A percentile compares a stretch with the other conserved stretches of the same genome.
These are phyloP conservation scores for Schizonepeta tenuifolia DNA, from an alignment of 257 asterid species.

Conservation along the genomic window DNA sequence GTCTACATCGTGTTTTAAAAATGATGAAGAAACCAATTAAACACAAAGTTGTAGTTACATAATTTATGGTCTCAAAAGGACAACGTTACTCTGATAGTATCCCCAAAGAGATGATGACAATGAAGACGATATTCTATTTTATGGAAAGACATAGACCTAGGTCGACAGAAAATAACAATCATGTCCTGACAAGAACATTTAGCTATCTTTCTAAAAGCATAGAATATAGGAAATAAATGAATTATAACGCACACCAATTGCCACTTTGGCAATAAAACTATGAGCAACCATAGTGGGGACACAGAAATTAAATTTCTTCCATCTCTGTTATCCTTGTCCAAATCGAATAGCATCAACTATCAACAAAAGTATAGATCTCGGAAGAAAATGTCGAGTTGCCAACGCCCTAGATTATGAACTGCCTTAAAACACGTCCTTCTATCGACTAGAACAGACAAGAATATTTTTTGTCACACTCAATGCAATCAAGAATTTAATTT, in stretches of 20 bases:
- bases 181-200: not conserved
- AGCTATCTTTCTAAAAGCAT: not conserved
- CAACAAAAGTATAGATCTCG: not conserved
- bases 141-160: not conserved
- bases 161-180: not conserved
- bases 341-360: not conserved
- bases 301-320: not conserved
- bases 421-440: slow-evolving; percentile 9
- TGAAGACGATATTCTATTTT: not conserved
- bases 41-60: not conserved
- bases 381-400: not conserved
- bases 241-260: slow-evolving; percentile 14
- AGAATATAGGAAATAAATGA: not conserved
- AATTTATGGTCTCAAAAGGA: not conserved
- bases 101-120: not conserved
- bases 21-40: slow-evolving; percentile 10
- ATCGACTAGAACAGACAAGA: slow-evolving; percentile 5
- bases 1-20: not conserved
- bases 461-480: not conserved
- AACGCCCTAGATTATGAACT: slow-evolving; percentile 3
- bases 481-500: slow-evolving; percentile 6
- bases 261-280: not conserved
- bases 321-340: not conserved
- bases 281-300: slow-evolving; percentile 9
- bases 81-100: not conserved